These are phyloP conservation scores for Pythium vanterpoolii DNA, from an alignment of 352 stramenopile species.

Conservation along the genomic window DNA sequence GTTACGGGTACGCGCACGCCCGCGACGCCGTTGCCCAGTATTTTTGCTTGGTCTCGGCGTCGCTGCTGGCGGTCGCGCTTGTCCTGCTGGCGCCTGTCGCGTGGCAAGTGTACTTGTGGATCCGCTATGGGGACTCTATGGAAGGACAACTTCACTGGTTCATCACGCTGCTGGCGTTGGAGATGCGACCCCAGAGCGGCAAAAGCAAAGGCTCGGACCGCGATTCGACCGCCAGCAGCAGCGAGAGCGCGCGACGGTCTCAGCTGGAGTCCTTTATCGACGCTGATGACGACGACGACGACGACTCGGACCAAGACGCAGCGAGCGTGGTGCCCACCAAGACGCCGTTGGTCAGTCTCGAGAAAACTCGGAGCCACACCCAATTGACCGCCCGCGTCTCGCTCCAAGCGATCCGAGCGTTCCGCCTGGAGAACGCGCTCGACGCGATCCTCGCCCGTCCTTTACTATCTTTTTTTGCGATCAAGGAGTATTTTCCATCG, in stretches of 20 bases:
- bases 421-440: conserved; percentile 36
- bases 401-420: conserved; percentile 21
- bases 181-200: conserved; percentile 23
- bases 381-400: not conserved
- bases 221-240: conserved; percentile 1
- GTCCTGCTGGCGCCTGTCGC: conserved; percentile 18
- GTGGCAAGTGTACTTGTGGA: conserved; percentile 29
- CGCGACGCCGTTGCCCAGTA: not conserved
- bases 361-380: not conserved
- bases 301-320: conserved; percentile 7
- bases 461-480: conserved; percentile 32
- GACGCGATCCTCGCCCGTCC: conserved; percentile 36
- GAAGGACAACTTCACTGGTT: conserved; percentile 40
- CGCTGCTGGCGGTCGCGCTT: not conserved
- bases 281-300: not conserved
- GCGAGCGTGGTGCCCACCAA: conserved; percentile 10
- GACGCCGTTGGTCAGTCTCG: conserved; percentile 2
- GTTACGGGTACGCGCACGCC: conserved; percentile 1
- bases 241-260: conserved; percentile 3
- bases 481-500: conserved; percentile 34
- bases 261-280: conserved; percentile 9
- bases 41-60: conserved; percentile 1
- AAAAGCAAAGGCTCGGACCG: conserved; percentile 11
- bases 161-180: conserved; percentile 29
- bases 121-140: conserved; percentile 18